Base-by-base conservation (phyloP, 441 rosid species). In the Euphorbia celastroides region DNA sequence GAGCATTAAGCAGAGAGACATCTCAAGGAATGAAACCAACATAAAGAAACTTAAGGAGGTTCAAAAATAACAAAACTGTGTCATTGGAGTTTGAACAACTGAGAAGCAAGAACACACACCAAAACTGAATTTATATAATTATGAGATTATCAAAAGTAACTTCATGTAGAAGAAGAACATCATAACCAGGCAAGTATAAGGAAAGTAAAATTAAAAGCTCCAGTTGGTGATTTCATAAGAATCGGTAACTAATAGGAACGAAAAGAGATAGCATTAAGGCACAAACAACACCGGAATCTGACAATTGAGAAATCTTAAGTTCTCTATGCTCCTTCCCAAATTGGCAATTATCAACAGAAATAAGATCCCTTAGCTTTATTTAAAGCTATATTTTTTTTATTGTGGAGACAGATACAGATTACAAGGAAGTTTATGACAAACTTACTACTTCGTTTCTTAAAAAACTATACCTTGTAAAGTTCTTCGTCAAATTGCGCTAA, bases 401-500 rank as follows among this genome's bases (percentile, higher is more conserved):
- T n/a, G n/a, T 16, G 12, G 20, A 8, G 16, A 52, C 23, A 22
- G 28, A 22, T 52, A 52, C 11, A 52, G 57, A 52, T 7, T 7
- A 48, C 27, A 20, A 9, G 23, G 57, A 12, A 52, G 23, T 13
- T 52, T 26, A 50, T 4, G 5, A 19, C 9, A 50, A 50, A 50
- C 9, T 22, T 19, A n/a, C 55, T 10, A 50, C 25, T n/a, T 5
- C 10, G 27, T 56, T 14, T 12, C n/a, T 34, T 54, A 27, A 38
- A 25, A 74, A 59, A 22, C 13, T 51, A 22, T 48, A 83, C 98
- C 94, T 88, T 88, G 90, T 90, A 93, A 56, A 93, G 95, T 62
- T 93, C 95, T 79, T 93, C 97, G 65, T 93, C 98, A 52, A 88
- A 90, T 74, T 90, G 98, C 16, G 96, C 90, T 73, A 93, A 60